Conservation (phyloP, 495 filamentous ascomycete species). For the Aspergillus asperescens region DNA sequence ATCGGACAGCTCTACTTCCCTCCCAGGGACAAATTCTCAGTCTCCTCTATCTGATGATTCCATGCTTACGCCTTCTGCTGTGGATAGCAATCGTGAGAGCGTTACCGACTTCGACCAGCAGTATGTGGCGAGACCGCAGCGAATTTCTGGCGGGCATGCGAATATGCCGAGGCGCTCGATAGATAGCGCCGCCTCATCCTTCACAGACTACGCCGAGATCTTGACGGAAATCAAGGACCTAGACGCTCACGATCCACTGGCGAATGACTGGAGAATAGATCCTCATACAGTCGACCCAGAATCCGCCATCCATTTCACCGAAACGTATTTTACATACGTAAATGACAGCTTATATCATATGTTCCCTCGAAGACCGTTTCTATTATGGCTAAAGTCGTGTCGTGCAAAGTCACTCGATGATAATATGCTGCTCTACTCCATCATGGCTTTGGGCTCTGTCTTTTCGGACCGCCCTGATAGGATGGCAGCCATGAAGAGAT, state of each 20-base stretch:
- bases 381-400: slow-evolving; percentile 48
- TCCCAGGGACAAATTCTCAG: slow-evolving; percentile 32
- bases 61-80: slow-evolving; percentile 27
- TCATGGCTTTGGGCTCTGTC: slow-evolving; percentile 53
- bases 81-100: slow-evolving; percentile 26
- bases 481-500: slow-evolving; percentile 42
- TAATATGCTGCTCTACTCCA: slow-evolving; percentile 64
- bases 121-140: slow-evolving; percentile 20
- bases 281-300: slow-evolving; percentile 52
- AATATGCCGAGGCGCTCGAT: slow-evolving; percentile 12
- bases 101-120: slow-evolving; percentile 26
- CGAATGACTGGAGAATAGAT: slow-evolving; percentile 58
- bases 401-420: slow-evolving; percentile 56
- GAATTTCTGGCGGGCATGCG: slow-evolving; percentile 15
- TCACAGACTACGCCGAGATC: slow-evolving; percentile 32
- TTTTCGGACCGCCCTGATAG: slow-evolving; percentile 53
- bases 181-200: slow-evolving; percentile 11
- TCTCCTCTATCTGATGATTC: slow-evolving; percentile 35
- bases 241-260: slow-evolving; percentile 41
- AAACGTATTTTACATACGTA: slow-evolving; percentile 50
- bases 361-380: slow-evolving; percentile 51
- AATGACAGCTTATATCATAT: slow-evolving; percentile 52
- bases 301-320: slow-evolving; percentile 45
- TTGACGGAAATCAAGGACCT: slow-evolving; percentile 31
- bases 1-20: slow-evolving; percentile 33